phyloP scores from a whole-genome alignment of 2,329 filamentous ascomycete species.

The Stagonosporopsis rhizophila region DNA sequence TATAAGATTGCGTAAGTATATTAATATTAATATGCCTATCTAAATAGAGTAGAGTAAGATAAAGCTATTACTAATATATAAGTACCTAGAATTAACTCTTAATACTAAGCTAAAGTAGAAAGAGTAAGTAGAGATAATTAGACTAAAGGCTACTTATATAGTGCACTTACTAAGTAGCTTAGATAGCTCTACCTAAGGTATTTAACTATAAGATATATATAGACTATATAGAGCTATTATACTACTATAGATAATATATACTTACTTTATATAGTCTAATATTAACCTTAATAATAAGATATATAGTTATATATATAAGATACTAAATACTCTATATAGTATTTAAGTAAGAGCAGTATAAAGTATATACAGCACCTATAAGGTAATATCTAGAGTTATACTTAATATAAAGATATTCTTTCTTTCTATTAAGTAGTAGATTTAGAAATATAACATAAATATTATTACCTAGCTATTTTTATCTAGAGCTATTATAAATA shows the following conservation, averaged over 20 bases:
- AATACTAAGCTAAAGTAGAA: not conserved
- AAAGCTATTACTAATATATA: constrained; percentile 13
- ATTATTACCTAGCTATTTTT: constrained; percentile 11
- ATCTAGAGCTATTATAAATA: not conserved
- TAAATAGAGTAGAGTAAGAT: constrained; percentile 28
- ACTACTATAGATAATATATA: constrained; percentile 42
- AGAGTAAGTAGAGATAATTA: not conserved
- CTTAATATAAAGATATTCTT: constrained; percentile 27
- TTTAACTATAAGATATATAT: too few relatives aligned
- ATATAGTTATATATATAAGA: constrained; percentile 26
- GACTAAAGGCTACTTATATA: too few relatives aligned
- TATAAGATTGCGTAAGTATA: constrained; percentile 15
- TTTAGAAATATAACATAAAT: constrained; percentile 25
- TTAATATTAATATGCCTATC: constrained; percentile 14
- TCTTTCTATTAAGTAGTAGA: constrained; percentile 24
- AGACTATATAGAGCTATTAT: constrained; percentile 40
- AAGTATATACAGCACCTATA: constrained; percentile 31
- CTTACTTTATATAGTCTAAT: constrained; percentile 36
- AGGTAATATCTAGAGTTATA: constrained; percentile 27
- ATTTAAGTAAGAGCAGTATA: constrained; percentile 29
- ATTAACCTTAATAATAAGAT: constrained; percentile 19
- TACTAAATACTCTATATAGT: constrained; percentile 19
- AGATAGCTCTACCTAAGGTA: too few relatives aligned
- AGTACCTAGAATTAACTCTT: constrained; percentile 1
- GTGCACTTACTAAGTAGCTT: too few relatives aligned